Base-by-base conservation (phyloP, 768 basidiomycete genomes). In the Tephrocybe sp. region DNA sequence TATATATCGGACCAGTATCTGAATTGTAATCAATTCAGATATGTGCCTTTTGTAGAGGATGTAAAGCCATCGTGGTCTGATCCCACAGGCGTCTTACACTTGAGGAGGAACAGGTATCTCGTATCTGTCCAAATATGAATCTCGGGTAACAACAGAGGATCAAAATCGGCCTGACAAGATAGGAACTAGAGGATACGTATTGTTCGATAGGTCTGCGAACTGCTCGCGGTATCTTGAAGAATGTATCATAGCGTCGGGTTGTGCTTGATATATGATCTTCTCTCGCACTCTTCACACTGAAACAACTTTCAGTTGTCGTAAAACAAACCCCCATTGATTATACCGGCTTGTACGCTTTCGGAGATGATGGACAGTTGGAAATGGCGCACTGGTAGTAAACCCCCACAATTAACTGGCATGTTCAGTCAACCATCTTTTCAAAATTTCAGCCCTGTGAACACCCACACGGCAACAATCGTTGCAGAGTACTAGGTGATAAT, bases 341-440 rank as follows among this genome's bases (percentile, higher is more conserved):
- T 63, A 96, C 94, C 62, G 97, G 69, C 64, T 80, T 95, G 66
- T 81, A 94, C 9, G 81, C 66, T 17, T 69, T 71, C 0, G 91
- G 85, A 33, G 73, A 73, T 3, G 93, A 93, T 0, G 91, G 82
- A 61, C 95, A 98, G 54, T 86, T 88, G n/a, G n/a, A n/a, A n/a
- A n/a, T n/a, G 12, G 88, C 91, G 63, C 95, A 98, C 63, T 97
- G 94, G 65, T 88, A 98, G 36, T 94, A 77, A 40, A 79, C 71
- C 5, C 95, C 93, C 45, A 83, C 67, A 50, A 96, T 93, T 23
- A 74, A 68, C 89, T 93, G 59, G 33, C 51, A 53, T 47, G 20
- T 10, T 39, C 20, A 40, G 21, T 11, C 48, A 1, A 32, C 50
- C 34, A 48, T 37, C 25, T 10, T 1, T 8, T 12, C 14, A 4